These are phyloP conservation scores for Tephrocybe sp. DNA, from an alignment of 768 basidiomycete species.

Conservation along the genomic window DNA sequence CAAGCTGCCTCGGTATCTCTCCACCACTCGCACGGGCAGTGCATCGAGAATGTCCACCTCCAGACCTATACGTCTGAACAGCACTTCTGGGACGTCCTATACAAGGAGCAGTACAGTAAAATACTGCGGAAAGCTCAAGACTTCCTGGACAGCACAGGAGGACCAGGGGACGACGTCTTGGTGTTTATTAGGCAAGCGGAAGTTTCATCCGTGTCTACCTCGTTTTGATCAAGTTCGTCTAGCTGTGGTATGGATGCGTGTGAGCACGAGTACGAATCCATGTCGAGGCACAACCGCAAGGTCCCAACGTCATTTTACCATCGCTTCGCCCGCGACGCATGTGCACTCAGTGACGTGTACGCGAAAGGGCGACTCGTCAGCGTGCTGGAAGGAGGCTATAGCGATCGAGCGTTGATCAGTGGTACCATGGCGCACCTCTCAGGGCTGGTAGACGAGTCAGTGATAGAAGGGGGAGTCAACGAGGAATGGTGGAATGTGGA, in stretches of 20 bases:
- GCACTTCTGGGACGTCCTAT: slow-evolving; percentile 77
- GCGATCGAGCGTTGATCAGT: slow-evolving; percentile 83
- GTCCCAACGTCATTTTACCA: slow-evolving; percentile 87
- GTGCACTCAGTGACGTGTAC: slow-evolving; percentile 60
- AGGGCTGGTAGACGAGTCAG: slow-evolving; percentile 53
- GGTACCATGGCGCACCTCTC: slow-evolving; percentile 80
- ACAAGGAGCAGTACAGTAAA: slow-evolving; percentile 58
- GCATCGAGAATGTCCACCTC: slow-evolving; percentile 86
- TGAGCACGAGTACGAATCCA: slow-evolving; percentile 85
- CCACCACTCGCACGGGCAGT: slow-evolving; percentile 81
- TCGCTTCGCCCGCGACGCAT: slow-evolving; percentile 75
- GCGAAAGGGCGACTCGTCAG: slow-evolving; percentile 76
- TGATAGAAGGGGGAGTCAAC: slow-evolving; percentile 35
- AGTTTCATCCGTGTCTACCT: neutral
- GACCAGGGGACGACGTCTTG: slow-evolving; percentile 66
- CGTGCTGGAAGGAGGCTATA: slow-evolving; percentile 95
- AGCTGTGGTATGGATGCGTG: slow-evolving; percentile 96
- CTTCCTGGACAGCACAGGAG: slow-evolving; percentile 70
- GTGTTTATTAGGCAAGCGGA: slow-evolving; percentile 80
- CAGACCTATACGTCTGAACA: slow-evolving; percentile 66
- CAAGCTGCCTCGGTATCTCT: slow-evolving; percentile 87
- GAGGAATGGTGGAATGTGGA: slow-evolving; percentile 65
- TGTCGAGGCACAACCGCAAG: slow-evolving; percentile 91
- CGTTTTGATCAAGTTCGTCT: too few relatives aligned
- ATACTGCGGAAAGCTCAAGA: slow-evolving; percentile 67